These are phyloP conservation scores for Nematodospora valgi DNA, from an alignment of 805 yeast genomes.

Conservation along the genomic window DNA sequence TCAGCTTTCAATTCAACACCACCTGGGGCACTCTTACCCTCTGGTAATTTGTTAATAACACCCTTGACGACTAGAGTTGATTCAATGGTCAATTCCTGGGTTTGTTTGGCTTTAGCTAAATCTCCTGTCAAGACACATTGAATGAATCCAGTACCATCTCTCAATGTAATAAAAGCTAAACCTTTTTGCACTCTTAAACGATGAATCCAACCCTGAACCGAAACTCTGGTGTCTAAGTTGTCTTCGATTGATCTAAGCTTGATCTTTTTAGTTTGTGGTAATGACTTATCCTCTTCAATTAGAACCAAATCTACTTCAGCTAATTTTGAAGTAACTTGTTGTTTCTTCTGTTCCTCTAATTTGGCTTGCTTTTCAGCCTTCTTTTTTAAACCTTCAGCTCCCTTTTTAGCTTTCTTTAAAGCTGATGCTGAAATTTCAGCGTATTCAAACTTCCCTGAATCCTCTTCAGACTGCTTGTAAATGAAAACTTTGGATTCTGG, in stretches of 20 bases:
- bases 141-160: conserved; percentile 92
- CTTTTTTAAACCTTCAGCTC: conserved; percentile 87
- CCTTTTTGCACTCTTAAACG: conserved; percentile 92
- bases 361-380: conserved; percentile 66
- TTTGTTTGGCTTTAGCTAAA: conserved; percentile 84
- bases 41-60: conserved; percentile 78
- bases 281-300: conserved; percentile 68
- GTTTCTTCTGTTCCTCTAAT: conserved; percentile 50
- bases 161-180: conserved; percentile 79
- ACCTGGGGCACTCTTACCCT: conserved; percentile 96
- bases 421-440: conserved; percentile 86
- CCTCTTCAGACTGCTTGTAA: conserved; percentile 55
- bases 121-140: conserved; percentile 90
- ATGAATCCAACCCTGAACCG: conserved; percentile 93
- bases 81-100: conserved; percentile 83
- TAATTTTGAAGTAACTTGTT: conserved; percentile 67
- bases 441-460: conserved; percentile 49
- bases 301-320: conserved; percentile 72
- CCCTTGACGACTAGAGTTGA: conserved; percentile 81
- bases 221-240: conserved; percentile 64
- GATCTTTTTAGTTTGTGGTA: conserved; percentile 65
- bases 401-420: conserved; percentile 93
- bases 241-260: conserved; percentile 59
- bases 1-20: conserved; percentile 93
- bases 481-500: conserved; percentile 58